Conservation (phyloP, 2,329 filamentous ascomycete genomes). For the Fusarium illudens region DNA sequence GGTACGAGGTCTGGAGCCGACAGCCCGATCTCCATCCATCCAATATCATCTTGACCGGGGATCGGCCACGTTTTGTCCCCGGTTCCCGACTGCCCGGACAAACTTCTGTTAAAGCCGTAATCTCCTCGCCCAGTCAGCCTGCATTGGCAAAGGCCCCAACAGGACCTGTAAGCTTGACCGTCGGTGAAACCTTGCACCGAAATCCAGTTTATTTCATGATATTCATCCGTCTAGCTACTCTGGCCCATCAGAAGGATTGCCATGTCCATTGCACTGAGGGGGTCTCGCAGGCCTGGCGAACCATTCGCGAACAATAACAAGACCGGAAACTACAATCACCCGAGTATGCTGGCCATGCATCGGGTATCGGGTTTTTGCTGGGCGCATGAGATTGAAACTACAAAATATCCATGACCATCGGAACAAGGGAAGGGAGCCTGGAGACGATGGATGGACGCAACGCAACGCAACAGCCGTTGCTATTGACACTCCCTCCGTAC, state of each 20-base stretch:
- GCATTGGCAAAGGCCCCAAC: neutral
- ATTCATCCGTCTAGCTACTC: neutral
- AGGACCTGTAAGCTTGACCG: neutral
- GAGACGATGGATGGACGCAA: neutral
- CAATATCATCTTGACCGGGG: conserved; percentile 7
- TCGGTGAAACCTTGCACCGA: conserved; percentile 1
- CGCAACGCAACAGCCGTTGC: neutral
- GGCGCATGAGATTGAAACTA: neutral
- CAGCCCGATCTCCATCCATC: neutral
- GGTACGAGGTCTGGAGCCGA: neutral
- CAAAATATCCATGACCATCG: neutral
- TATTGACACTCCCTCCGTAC: neutral
- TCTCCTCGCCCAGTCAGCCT: neutral
- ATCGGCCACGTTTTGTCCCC: conserved; percentile 10
- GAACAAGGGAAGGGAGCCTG: neutral
- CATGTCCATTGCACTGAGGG: neutral
- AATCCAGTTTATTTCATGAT: neutral
- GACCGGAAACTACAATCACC: neutral
- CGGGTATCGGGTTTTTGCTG: neutral
- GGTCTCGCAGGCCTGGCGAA: neutral
- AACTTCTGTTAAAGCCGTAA: neutral
- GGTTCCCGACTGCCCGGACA: conserved; percentile 8
- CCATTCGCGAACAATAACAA: neutral
- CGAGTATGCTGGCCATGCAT: neutral
- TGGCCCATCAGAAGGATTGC: neutral